A percentile compares a stretch with the other conserved stretches of the same genome.
These are phyloP conservation scores for Angophora floribunda DNA, from an alignment of 345 rosid species.

Conservation along the genomic window DNA sequence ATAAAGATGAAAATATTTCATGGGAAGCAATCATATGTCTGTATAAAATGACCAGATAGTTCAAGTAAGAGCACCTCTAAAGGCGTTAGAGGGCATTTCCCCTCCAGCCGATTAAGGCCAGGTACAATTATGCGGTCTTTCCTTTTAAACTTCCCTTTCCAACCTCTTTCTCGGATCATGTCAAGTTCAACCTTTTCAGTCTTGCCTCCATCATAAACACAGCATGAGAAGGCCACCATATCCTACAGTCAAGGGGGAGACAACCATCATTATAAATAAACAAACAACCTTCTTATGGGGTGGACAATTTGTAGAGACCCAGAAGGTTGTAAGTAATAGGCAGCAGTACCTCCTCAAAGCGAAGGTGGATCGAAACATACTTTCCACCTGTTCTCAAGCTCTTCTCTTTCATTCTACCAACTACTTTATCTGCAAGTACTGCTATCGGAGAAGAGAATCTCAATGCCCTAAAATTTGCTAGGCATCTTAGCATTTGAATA, in stretches of 20 bases:
- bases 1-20: not conserved
- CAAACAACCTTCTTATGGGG: not conserved
- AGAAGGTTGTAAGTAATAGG: not conserved
- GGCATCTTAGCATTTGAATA: constrained; percentile 80
- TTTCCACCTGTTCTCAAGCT: constrained; percentile 67
- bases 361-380: constrained; percentile 79
- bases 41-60: not conserved
- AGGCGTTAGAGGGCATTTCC: constrained; percentile 94
- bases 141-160: constrained; percentile 85
- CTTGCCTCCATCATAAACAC: constrained; percentile 78
- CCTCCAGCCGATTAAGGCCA: constrained; percentile 67
- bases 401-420: constrained; percentile 58
- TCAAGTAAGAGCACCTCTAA: constrained; percentile 53
- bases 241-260: constrained; percentile 33
- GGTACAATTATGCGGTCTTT: constrained; percentile 54
- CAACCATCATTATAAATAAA: not conserved
- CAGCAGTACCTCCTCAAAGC: constrained; percentile 78
- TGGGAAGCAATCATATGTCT: not conserved
- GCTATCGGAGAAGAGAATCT: constrained; percentile 59
- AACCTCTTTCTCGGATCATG: constrained; percentile 53
- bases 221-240: constrained; percentile 98
- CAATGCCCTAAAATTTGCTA: constrained; percentile 79
- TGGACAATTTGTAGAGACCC: not conserved
- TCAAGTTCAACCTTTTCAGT: constrained; percentile 66
- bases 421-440: constrained; percentile 51